Evolutionary conservation across 1,284 basidiomycete species (phyloP).

Genomic region (Microstroma glucosiphilum): DNA sequence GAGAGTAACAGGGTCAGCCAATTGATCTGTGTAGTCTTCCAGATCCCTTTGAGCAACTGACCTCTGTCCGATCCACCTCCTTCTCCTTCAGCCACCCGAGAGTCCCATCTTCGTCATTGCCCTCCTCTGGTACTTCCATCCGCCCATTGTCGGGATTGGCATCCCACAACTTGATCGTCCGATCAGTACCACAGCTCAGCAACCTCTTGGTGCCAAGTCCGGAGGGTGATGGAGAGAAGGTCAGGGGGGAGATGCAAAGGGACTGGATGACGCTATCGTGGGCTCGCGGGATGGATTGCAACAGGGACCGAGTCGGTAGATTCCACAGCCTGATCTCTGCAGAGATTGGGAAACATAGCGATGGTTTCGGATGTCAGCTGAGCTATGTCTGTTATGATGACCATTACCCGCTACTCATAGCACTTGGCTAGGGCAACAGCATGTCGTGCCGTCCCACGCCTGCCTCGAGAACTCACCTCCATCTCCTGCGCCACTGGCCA

Average conservation of each 20-base stretch:
- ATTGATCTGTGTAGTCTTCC: neutral
- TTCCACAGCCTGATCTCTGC: conserved; percentile 83
- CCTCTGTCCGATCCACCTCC: conserved; percentile 29
- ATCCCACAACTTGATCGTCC: conserved; percentile 86
- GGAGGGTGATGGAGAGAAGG: conserved; percentile 29
- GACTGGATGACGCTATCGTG: conserved; percentile 78
- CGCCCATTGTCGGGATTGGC: conserved; percentile 48
- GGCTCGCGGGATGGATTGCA: conserved; percentile 68
- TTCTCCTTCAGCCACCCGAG: conserved; percentile 25
- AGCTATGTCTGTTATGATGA: too few species aligned
- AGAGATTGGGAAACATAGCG: neutral
- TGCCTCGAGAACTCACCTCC: conserved; percentile 62
- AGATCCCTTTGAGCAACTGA: conserved; percentile 7
- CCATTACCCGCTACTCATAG: too few species aligned
- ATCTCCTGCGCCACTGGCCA: conserved; percentile 93
- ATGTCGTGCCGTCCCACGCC: neutral
- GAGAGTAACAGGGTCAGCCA: neutral
- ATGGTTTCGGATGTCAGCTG: neutral
- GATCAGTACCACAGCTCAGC: conserved; percentile 85
- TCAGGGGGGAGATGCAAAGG: conserved; percentile 70
- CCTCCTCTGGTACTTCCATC: conserved; percentile 39
- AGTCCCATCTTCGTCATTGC: conserved; percentile 39
- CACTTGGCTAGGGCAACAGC: neutral
- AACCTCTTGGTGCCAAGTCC: conserved; percentile 57
- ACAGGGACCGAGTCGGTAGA: conserved; percentile 63